Evolutionary conservation across 371 early-diverging fungal genomes (phyloP), one percentile per base, ranked within the genome.

Genomic region (Actinomucor elegans): DNA sequence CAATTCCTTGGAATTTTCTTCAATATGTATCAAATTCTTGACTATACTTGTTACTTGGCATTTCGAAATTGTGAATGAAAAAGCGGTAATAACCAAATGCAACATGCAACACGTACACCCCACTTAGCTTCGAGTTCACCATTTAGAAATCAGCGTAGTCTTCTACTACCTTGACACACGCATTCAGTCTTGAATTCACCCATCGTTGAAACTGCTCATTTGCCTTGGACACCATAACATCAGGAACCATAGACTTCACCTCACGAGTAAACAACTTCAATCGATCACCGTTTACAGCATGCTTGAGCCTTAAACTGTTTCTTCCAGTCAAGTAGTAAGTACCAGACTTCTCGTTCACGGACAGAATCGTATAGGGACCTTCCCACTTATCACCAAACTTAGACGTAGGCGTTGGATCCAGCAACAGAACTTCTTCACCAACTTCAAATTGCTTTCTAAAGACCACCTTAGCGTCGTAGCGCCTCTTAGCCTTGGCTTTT

Each of bases 351-450:
- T n/a, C n/a, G 15, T 56, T 55, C 0, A 48, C 52, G 1, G 37
- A 24, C 0, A 45, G 26, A 6, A 64, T 48, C 0, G 38, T 38
- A 1, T 52, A 35, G 10, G 65, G 65, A 12, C 65, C 59, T 2
- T 49, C 14, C 48, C 58, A 64, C 2, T 50, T 45, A 32, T 55
- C 58, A 15, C 29, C 15, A 20, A 64, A 64, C 42, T 64, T 64
- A 11, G 31, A 10, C 1, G 18, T 14, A 5, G 45, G 36, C 11
- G 21, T 11, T 4, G 17, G 24, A 2, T 59, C 53, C 11, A 38
- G 29, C 43, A 55, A 31, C 11, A 64, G 15, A 5, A 58, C 64
- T 33, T 48, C 36, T 12, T 58, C 59, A 44, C 64, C 64, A 0
- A 59, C 11, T 38, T 28, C 31, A 52, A 46, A 64, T 2, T 20